A percentile compares a stretch with the other conserved stretches of the same genome.
Conservation (phyloP, 1,284 basidiomycete genomes). For the Flammula alnicola region DNA sequence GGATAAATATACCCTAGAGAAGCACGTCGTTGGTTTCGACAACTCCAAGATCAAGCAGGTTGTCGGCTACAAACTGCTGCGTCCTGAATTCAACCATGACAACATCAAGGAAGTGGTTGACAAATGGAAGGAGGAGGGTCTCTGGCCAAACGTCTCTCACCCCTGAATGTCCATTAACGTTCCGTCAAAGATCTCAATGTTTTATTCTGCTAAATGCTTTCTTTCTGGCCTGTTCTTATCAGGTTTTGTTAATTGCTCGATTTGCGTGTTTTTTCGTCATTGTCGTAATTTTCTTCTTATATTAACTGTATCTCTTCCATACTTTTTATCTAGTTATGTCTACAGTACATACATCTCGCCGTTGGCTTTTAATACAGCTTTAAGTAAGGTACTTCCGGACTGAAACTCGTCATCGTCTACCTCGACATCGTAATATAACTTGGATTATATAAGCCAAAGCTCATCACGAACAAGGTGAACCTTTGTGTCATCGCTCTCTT, state of each 20-base stretch:
- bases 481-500: no score
- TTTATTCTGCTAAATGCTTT: conserved; percentile 14
- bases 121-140: conserved; percentile 77
- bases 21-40: conserved; percentile 67
- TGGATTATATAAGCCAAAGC: no score
- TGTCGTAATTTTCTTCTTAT: conserved; percentile 13
- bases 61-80: conserved; percentile 70
- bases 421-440: no score
- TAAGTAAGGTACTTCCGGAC: no score
- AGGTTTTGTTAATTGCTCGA: conserved; percentile 9
- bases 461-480: no score
- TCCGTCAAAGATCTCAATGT: no score
- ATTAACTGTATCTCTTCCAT: conserved; percentile 15
- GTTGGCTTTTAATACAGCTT: conserved; percentile 1
- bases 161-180: conserved; percentile 14
- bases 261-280: conserved; percentile 13
- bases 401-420: no score
- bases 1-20: conserved; percentile 73
- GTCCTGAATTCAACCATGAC: conserved; percentile 67
- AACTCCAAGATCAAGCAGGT: conserved; percentile 76
- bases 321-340: conserved; percentile 5
- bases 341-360: background rate
- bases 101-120: conserved; percentile 75
- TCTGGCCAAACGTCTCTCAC: conserved; percentile 58
- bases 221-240: conserved; percentile 1